Percentiles rank a stretch among this genome's conserved stretches.
Conservation (phyloP, 1,139 yeast genomes). For the Scheffersomyces lignicola region DNA sequence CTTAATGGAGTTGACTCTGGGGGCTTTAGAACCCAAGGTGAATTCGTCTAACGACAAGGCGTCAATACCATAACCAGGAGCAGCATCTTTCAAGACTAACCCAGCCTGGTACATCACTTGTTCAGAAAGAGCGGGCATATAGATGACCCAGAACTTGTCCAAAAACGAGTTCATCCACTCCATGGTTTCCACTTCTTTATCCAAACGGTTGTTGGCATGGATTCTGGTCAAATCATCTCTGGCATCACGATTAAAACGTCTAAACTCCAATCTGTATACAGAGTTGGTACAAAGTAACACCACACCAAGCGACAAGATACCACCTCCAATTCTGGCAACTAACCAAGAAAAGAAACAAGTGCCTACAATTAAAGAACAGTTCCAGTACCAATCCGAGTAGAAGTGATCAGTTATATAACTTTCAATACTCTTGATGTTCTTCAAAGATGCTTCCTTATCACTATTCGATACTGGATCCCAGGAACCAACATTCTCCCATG, state of each 20-base stretch:
- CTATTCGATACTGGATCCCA: constrained; percentile 28
- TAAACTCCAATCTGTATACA: constrained; percentile 66
- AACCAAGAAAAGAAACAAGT: constrained; percentile 74
- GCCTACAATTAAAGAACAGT: constrained; percentile 61
- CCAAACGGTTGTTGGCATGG: constrained; percentile 58
- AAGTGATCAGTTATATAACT: constrained; percentile 67
- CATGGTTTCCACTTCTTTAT: constrained; percentile 67
- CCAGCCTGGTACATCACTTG: constrained; percentile 69
- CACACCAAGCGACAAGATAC: constrained; percentile 55
- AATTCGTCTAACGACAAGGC: constrained; percentile 71
- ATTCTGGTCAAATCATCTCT: constrained; percentile 73
- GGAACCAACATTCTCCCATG: constrained; percentile 44
- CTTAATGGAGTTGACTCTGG: constrained; percentile 67
- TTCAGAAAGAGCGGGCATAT: constrained; percentile 83
- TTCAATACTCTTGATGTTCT: constrained; percentile 37
- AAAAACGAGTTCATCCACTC: constrained; percentile 77
- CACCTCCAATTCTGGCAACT: constrained; percentile 55
- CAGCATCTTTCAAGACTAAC: constrained; percentile 63
- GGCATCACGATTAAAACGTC: constrained; percentile 70
- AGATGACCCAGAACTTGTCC: constrained; percentile 81
- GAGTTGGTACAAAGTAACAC: constrained; percentile 63
- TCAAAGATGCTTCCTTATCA: constrained; percentile 30
- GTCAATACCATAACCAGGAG: constrained; percentile 82
- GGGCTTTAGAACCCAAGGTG: constrained; percentile 78
- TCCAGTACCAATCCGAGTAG: constrained; percentile 73